Evolutionary conservation across 2,329 filamentous ascomycete genomes (phyloP).

Genomic region (Zymoseptoria passerinii): DNA sequence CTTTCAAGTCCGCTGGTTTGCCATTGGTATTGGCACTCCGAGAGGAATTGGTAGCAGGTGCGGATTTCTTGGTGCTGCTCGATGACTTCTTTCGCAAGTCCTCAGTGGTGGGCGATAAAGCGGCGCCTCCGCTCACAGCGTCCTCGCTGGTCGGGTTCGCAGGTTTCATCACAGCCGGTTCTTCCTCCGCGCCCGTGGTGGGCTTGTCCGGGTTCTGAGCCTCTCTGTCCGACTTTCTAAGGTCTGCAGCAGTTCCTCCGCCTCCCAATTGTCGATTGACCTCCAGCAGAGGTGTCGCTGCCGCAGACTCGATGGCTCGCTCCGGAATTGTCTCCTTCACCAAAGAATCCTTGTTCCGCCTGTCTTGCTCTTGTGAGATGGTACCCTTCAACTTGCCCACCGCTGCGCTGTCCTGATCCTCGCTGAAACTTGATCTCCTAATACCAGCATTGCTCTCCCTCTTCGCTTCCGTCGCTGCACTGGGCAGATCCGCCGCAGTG

Average conservation of each 20-base stretch:
- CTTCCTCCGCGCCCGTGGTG: conserved; percentile 36
- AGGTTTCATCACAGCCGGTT: conserved; percentile 33
- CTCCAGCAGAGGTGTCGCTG: conserved; percentile 27
- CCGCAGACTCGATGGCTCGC: conserved; percentile 33
- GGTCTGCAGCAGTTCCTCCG: conserved; percentile 17
- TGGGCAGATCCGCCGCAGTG: conserved; percentile 1
- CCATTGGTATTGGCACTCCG: conserved; percentile 7
- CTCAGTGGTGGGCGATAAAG: conserved; percentile 29
- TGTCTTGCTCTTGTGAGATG: conserved; percentile 34
- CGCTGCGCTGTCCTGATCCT: conserved; percentile 27
- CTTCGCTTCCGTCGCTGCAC: conserved; percentile 10
- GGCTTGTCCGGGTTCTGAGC: conserved; percentile 39
- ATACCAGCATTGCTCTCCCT: conserved; percentile 18
- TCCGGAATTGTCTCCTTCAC: conserved; percentile 36
- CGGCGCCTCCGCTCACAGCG: conserved; percentile 33
- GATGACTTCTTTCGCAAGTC: conserved; percentile 16
- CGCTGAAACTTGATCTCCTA: conserved; percentile 34
- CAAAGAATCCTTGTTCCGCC: conserved; percentile 30
- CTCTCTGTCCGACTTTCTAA: not conserved
- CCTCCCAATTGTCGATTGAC: conserved; percentile 12
- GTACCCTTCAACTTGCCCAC: conserved; percentile 33
- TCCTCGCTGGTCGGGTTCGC: conserved; percentile 32
- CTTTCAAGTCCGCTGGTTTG: conserved; percentile 11
- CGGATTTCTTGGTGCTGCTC: conserved; percentile 4
- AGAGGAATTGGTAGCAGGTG: conserved; percentile 11